Base-by-base conservation (phyloP, 2,329 filamentous ascomycete genomes). In the Hypocrella siamensis region DNA sequence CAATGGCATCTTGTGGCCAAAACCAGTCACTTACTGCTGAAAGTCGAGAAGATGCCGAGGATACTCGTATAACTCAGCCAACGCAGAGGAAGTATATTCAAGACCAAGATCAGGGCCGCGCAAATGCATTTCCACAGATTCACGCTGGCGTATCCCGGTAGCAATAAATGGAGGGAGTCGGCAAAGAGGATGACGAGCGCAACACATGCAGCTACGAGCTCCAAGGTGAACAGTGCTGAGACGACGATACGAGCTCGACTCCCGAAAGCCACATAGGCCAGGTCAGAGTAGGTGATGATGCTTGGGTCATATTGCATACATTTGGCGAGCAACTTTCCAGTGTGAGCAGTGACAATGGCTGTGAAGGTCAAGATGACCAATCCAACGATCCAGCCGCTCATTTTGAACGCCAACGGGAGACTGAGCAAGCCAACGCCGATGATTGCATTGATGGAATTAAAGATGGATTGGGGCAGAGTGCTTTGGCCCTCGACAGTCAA, bases 401-500 rank as follows among this genome's bases (percentile, higher is more conserved):
- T 85, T 46, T 77, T 83, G 46, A 96, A 63, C 5, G 82, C 88
- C 47, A 96, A 67, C 5, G 88, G 90, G 33, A 98, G 61, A 53
- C 83, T 92, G 31, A 98, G 65, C 19, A 98, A 60, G 1, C 88
- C 88, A 19, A 98, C 78, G 12, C 86, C 86, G 38, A 94, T 88
- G 36, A 94, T 61, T 31, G 92, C 83, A 40, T 93, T 93, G 50
- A 88, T 88, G 3, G 84, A 92, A 56, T 98, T 98, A 64, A 96
- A 93, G 39, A 94, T 70, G 6, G 88, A 96, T 58, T 96, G 88
- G 1, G 85, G 85, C 12, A 96, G 65, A 1, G 88, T 98, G n/a
- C 84, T 93, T 58, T 92, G 85, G 25, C 88, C 88, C 38, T 93
- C 79, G 3, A 93, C 76, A 3, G 88, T 70, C 43, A 88, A 70